Percentiles rank a stretch among this genome's conserved stretches.
phyloP scores from a whole-genome alignment of 2,329 filamentous ascomycete species.

The Fusarium graminum region DNA sequence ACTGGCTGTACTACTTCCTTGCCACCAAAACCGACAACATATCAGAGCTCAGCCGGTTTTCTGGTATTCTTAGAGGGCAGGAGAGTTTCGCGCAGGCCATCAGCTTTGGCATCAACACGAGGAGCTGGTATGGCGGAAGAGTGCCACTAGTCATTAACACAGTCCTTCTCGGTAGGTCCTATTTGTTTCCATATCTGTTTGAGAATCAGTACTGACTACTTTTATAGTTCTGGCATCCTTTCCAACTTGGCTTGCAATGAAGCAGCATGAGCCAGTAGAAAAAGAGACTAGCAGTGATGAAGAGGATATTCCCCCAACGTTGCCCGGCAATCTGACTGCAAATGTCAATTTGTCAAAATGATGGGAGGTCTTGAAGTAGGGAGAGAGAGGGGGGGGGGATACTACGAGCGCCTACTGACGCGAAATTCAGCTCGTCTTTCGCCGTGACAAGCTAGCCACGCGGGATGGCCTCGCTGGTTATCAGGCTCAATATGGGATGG shows the following conservation, averaged over 20 bases:
- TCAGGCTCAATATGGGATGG: no score
- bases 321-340: constrained; percentile 1
- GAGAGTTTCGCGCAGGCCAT: constrained; percentile 59
- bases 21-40: constrained; percentile 69
- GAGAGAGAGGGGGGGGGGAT: no score
- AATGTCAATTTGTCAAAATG: constrained; percentile 5
- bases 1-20: constrained; percentile 69
- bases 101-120: constrained; percentile 56
- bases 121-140: constrained; percentile 55
- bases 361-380: no score
- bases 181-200: neutral
- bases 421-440: neutral
- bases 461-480: no score
- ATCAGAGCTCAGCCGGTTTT: constrained; percentile 61
- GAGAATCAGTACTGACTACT: neutral
- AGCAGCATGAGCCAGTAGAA: constrained; percentile 49
- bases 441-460: no score
- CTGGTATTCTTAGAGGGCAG: constrained; percentile 57
- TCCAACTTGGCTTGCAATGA: constrained; percentile 43
- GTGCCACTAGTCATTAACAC: constrained; percentile 57
- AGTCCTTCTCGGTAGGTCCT: constrained; percentile 54
- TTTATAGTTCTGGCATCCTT: neutral
- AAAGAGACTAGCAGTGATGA: neutral
- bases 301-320: constrained; percentile 1
- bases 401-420: neutral